phyloP scores from a whole-genome alignment of 1,284 basidiomycete species.

The Lentinula novae-zelandiae region DNA sequence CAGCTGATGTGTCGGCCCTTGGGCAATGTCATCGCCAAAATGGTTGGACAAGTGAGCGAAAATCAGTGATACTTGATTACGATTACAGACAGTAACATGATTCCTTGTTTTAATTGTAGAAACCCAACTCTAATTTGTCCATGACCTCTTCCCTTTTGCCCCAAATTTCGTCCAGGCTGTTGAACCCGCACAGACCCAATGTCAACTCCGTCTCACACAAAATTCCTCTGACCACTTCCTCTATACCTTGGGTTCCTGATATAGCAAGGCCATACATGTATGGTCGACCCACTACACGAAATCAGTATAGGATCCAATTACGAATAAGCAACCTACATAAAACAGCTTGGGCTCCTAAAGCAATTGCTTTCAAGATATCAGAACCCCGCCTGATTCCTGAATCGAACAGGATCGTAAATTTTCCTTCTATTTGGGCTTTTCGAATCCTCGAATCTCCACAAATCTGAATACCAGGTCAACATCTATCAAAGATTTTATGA shows the following conservation, averaged over 20 bases:
- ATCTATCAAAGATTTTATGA: background rate
- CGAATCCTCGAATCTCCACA: background rate
- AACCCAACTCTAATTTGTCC: slow-evolving; percentile 1
- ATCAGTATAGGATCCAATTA: background rate
- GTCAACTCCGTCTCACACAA: slow-evolving; percentile 21
- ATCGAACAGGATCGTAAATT: slow-evolving; percentile 58
- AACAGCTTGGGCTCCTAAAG: slow-evolving; percentile 44
- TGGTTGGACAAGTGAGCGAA: background rate
- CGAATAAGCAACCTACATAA: background rate
- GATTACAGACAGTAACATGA: background rate
- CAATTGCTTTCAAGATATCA: slow-evolving; percentile 56
- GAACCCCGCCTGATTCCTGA: slow-evolving; percentile 52
- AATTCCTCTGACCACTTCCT: slow-evolving; percentile 54
- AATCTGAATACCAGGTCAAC: background rate
- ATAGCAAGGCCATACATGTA: slow-evolving; percentile 50
- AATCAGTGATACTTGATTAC: background rate
- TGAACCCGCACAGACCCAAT: slow-evolving; percentile 3
- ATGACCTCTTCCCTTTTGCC: slow-evolving; percentile 2
- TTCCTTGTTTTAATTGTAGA: background rate
- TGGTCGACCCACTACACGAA: slow-evolving; percentile 35
- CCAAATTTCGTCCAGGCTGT: slow-evolving; percentile 2
- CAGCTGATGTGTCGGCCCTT: no score
- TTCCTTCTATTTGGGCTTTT: slow-evolving; percentile 22
- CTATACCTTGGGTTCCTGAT: slow-evolving; percentile 41
- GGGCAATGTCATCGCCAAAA: background rate